Conservation (phyloP, 768 basidiomycete genomes). For the Imleria badia region DNA sequence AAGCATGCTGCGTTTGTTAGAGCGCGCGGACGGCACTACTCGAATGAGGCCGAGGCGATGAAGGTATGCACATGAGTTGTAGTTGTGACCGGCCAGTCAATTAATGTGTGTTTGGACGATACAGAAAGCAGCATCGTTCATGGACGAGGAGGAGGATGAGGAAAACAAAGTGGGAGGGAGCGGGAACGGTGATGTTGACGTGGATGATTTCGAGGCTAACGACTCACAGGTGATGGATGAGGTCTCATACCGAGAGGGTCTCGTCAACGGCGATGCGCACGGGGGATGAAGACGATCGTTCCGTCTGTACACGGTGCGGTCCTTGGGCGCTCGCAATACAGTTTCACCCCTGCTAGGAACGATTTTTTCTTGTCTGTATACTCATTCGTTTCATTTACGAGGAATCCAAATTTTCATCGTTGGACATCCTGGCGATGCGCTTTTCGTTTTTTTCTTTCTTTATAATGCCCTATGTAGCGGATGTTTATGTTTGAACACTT, state of each 20-base stretch:
- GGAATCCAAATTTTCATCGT: not conserved
- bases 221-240: not conserved
- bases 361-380: not conserved
- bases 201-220: conserved; percentile 1
- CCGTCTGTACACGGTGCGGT: not conserved
- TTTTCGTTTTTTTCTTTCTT: not conserved
- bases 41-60: conserved; percentile 92
- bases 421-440: not conserved
- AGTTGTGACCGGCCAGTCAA: not conserved
- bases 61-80: conserved; percentile 51
- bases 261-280: conserved; percentile 26
- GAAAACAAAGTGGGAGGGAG: not conserved
- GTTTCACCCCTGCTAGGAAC: not conserved
- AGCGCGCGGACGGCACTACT: conserved; percentile 82
- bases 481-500: not conserved
- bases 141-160: conserved; percentile 59
- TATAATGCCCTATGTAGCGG: not conserved
- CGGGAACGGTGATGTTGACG: conserved; percentile 15
- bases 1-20: conserved; percentile 82
- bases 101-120: conserved; percentile 2
- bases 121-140: conserved; percentile 64
- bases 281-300: conserved; percentile 4
- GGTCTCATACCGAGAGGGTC: not conserved
- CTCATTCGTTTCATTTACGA: not conserved
- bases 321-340: not conserved